Conservation (phyloP, 2,329 filamentous ascomycete genomes). For the Colletotrichum sp. region DNA sequence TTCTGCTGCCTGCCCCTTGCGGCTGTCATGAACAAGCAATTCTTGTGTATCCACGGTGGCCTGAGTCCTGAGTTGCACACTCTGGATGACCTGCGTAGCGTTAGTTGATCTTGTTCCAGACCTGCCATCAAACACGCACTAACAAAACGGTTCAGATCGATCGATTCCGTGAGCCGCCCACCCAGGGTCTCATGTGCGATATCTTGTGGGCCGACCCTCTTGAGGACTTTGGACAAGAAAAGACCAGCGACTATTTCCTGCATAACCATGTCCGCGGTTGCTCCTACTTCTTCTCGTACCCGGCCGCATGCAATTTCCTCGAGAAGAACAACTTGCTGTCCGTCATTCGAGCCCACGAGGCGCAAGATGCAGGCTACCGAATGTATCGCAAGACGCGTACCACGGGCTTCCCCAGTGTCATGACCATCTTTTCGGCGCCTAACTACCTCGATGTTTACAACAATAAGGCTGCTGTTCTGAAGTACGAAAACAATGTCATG, state of each 20-base stretch:
- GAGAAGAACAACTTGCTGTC: slow-evolving; percentile 99
- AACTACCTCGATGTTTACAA: slow-evolving; percentile 99
- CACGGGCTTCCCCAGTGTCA: slow-evolving; percentile 97
- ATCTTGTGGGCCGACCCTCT: slow-evolving; percentile 98
- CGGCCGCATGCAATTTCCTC: slow-evolving; percentile 93
- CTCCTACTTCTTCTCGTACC: slow-evolving; percentile 99
- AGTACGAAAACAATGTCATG: slow-evolving; percentile 99
- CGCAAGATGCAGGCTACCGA: slow-evolving; percentile 96
- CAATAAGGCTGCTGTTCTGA: slow-evolving; percentile 98
- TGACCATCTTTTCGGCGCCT: slow-evolving; percentile 99
- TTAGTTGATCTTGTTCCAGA: slow-evolving; percentile 37
- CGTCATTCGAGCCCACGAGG: slow-evolving; percentile 96
- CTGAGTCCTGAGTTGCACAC: slow-evolving; percentile 96
- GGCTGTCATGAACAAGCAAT: slow-evolving; percentile 99
- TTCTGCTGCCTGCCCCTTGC: slow-evolving; percentile 94
- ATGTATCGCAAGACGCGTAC: slow-evolving; percentile 99
- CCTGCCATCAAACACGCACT: not conserved
- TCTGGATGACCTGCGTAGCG: slow-evolving; percentile 88
- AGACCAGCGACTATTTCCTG: slow-evolving; percentile 95
- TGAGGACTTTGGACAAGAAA: slow-evolving; percentile 98
- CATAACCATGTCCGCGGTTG: slow-evolving; percentile 99
- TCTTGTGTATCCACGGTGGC: slow-evolving; percentile 96
- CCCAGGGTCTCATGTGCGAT: slow-evolving; percentile 98
- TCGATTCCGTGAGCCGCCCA: slow-evolving; percentile 95
- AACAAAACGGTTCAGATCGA: slow-evolving; percentile 70